phyloP scores from a whole-genome alignment of 352 stramenopile genomes.

The Saprolegnia parasitica region DNA sequence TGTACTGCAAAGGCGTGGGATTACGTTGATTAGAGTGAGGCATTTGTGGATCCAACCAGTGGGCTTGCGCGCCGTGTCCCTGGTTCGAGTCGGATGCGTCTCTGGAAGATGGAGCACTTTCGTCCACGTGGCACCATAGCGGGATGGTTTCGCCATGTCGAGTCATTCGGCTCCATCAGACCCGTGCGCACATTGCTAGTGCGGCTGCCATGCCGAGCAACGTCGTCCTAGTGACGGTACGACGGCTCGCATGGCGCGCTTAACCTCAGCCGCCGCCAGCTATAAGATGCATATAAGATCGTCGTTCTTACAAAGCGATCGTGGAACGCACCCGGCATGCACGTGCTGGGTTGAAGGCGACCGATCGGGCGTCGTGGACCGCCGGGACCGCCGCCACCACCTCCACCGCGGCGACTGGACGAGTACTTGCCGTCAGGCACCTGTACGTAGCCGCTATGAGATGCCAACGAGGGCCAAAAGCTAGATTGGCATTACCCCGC shows the following conservation, averaged over 20 bases:
- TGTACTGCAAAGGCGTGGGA: too few relatives aligned
- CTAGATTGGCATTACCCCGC: slow-evolving; percentile 37
- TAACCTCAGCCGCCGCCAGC: slow-evolving; percentile 25
- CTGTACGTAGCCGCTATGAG: slow-evolving; percentile 3
- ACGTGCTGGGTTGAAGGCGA: slow-evolving; percentile 33
- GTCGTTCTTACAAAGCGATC: neutral
- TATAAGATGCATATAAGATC: slow-evolving; percentile 5
- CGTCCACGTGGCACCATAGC: neutral
- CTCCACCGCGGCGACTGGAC: slow-evolving; percentile 16
- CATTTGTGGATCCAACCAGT: too few relatives aligned
- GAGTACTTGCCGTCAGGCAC: neutral
- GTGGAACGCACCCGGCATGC: slow-evolving; percentile 15
- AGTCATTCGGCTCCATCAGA: neutral
- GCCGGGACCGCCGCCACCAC: slow-evolving; percentile 29
- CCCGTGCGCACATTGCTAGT: too few relatives aligned
- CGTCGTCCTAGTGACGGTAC: neutral
- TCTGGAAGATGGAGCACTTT: neutral
- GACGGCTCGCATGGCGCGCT: slow-evolving; percentile 23
- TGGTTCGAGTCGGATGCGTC: too few relatives aligned
- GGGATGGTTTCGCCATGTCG: neutral
- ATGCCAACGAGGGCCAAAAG: neutral
- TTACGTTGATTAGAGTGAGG: too few relatives aligned
- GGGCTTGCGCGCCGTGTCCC: too few relatives aligned
- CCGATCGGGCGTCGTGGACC: slow-evolving; percentile 55
- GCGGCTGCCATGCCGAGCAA: neutral